Conservation (phyloP, 805 yeast species). For the Kuraishia borneana region DNA sequence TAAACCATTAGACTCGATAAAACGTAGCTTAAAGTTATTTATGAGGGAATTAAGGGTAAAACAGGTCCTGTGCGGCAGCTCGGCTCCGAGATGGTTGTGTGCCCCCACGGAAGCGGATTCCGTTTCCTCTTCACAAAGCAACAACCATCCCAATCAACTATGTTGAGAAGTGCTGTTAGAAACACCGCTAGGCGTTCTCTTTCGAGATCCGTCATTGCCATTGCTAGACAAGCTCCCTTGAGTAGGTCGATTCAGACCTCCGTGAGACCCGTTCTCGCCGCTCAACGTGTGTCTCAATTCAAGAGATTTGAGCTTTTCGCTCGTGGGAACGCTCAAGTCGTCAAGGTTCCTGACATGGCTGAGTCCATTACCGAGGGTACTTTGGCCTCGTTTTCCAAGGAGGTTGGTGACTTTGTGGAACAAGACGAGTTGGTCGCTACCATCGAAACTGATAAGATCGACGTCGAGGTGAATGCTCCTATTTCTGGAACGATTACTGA, state of each 20-base stretch:
- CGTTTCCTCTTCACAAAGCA: too few species aligned
- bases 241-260: slow-evolving; percentile 2
- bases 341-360: slow-evolving; percentile 97
- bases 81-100: too few species aligned
- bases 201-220: neutral
- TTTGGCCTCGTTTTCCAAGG: slow-evolving; percentile 50
- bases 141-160: too few species aligned
- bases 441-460: slow-evolving; percentile 97
- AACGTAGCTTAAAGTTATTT: too few species aligned
- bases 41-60: too few species aligned
- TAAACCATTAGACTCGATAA: too few species aligned
- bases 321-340: slow-evolving; percentile 29
- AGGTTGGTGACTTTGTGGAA: slow-evolving; percentile 80
- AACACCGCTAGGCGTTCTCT: neutral
- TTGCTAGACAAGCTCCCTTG: neutral
- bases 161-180: neutral
- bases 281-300: neutral
- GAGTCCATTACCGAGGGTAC: slow-evolving; percentile 98
- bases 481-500: slow-evolving; percentile 83
- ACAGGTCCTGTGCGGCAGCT: too few species aligned
- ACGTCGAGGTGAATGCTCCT: slow-evolving; percentile 94
- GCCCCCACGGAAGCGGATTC: too few species aligned
- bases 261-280: slow-evolving; percentile 1
- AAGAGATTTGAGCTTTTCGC: slow-evolving; percentile 1
- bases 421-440: slow-evolving; percentile 90